phyloP scores from a whole-genome alignment of 75 land plant species.

The Pinus tabuliformis region DNA sequence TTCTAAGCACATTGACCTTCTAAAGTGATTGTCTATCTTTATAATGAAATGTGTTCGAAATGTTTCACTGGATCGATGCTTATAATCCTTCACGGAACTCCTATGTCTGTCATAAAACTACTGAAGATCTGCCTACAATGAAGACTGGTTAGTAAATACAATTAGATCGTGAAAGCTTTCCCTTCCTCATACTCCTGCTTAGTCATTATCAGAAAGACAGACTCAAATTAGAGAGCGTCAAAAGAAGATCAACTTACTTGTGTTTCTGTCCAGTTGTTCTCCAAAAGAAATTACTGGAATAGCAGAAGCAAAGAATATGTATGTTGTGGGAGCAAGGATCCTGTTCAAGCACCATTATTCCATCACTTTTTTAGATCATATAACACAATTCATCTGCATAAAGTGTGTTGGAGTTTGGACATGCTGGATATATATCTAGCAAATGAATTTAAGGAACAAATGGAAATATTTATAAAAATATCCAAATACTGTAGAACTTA shows the following conservation, averaged over 20 bases:
- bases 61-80: neutral
- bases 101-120: neutral
- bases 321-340: slow-evolving; percentile 91
- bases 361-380: neutral
- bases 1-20: neutral
- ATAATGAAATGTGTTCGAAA: neutral
- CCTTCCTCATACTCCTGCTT: neutral
- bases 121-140: neutral
- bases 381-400: neutral
- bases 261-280: slow-evolving; percentile 86
- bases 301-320: slow-evolving; percentile 96
- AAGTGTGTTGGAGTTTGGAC: neutral
- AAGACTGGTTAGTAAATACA: neutral
- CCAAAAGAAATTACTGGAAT: slow-evolving; percentile 98
- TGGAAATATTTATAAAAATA: neutral
- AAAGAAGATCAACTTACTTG: slow-evolving; percentile 44
- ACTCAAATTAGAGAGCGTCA: neutral
- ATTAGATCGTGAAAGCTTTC: neutral
- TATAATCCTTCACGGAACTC: neutral
- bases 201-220: neutral
- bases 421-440: neutral
- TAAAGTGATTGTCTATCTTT: neutral
- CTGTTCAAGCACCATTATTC: slow-evolving; percentile 27
- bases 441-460: neutral
- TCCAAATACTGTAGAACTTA: neutral